A percentile compares a stretch with the other conserved stretches of the same genome.
Evolutionary conservation across 495 filamentous ascomycete species (phyloP).

Genomic region (Aspergillus cavernicola): DNA sequence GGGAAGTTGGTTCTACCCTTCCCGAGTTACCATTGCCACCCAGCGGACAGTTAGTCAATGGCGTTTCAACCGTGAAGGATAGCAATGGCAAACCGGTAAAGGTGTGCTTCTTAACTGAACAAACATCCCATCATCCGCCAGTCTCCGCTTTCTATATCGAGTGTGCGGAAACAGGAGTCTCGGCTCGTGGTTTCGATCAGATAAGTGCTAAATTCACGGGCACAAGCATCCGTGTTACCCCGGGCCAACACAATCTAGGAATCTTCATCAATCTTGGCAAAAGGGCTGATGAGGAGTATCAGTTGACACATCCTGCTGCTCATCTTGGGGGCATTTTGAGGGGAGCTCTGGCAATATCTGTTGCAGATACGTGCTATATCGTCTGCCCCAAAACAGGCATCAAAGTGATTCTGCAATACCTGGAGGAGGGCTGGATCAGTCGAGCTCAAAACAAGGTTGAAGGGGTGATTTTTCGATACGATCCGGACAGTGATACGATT

Average conservation of each 20-base stretch:
- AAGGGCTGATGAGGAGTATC: conserved; percentile 83
- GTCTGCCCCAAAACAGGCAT: conserved; percentile 82
- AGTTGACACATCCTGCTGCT: conserved; percentile 91
- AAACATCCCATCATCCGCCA: conserved; percentile 97
- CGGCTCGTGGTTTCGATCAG: conserved; percentile 88
- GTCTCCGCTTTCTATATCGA: conserved; percentile 95
- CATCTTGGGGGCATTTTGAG: conserved; percentile 84
- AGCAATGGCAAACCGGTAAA: conserved; percentile 56
- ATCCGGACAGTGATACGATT: conserved; percentile 74
- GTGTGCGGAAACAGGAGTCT: conserved; percentile 86
- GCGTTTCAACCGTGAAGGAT: conserved; percentile 24
- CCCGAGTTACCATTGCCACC: conserved; percentile 44
- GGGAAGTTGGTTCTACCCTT: conserved; percentile 74
- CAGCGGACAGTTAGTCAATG: conserved; percentile 36
- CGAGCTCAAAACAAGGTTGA: conserved; percentile 87
- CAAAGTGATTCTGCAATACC: conserved; percentile 86
- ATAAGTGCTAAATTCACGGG: conserved; percentile 97
- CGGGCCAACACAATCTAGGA: conserved; percentile 88
- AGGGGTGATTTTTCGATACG: conserved; percentile 85
- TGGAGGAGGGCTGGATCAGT: conserved; percentile 93
- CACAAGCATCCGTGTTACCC: conserved; percentile 84
- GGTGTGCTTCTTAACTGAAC: conserved; percentile 91
- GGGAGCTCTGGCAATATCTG: conserved; percentile 77
- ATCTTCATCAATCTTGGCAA: conserved; percentile 87
- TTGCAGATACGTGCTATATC: conserved; percentile 82